phyloP scores from a whole-genome alignment of 1,284 basidiomycete species.

The Austropuccinia psidii region DNA sequence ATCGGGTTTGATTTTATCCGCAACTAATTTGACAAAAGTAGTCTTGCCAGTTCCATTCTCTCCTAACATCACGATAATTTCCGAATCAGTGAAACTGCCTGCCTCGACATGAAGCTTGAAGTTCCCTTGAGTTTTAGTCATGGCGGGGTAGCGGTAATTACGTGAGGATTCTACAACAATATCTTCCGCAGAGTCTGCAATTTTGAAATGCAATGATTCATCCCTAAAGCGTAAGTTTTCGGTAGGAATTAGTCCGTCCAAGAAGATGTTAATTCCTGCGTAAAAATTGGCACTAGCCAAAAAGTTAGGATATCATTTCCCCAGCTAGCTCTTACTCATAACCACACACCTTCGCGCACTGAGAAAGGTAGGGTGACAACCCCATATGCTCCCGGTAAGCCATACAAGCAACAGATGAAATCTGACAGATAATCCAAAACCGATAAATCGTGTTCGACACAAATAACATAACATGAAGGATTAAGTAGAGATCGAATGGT shows the following conservation, averaged over 20 bases:
- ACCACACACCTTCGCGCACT: constrained; percentile 75
- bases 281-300: too few relatives aligned
- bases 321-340: too few relatives aligned
- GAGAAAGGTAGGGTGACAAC: constrained; percentile 97
- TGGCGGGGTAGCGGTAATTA: constrained; percentile 78
- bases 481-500: constrained; percentile 77
- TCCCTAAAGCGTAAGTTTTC: constrained; percentile 95
- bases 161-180: constrained; percentile 70
- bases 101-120: constrained; percentile 86
- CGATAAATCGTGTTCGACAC: constrained; percentile 94
- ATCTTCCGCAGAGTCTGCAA: constrained; percentile 88
- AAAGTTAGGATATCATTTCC: constrained; percentile 32
- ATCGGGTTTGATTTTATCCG: constrained; percentile 76
- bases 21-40: constrained; percentile 84
- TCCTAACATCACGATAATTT: constrained; percentile 94
- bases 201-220: constrained; percentile 88
- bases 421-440: constrained; percentile 95
- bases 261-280: constrained; percentile 90
- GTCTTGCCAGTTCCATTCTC: constrained; percentile 98
- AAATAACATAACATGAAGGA: constrained; percentile 79
- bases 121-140: constrained; percentile 86
- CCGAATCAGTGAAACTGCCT: constrained; percentile 86
- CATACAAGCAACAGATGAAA: constrained; percentile 92
- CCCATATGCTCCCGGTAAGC: constrained; percentile 92
- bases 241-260: constrained; percentile 95